Base-by-base conservation (phyloP, 352 stramenopile genomes). In the Phytophthora melonis region DNA sequence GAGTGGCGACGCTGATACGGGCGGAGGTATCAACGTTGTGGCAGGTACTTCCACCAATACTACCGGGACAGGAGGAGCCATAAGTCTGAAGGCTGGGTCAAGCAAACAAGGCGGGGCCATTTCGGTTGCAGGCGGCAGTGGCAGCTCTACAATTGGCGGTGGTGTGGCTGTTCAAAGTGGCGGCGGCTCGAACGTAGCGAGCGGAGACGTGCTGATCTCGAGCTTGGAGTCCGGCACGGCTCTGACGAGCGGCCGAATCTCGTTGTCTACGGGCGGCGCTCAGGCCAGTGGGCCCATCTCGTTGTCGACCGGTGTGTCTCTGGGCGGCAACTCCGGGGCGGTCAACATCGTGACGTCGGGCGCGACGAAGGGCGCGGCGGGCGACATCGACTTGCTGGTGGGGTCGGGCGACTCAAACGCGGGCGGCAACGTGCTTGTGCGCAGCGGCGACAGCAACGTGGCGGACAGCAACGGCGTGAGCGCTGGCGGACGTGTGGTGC, bases 101-200 rank as follows among this genome's bases (percentile, higher is more conserved):
- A n/a, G n/a, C n/a, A n/a, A n/a, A n/a, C n/a, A n/a, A 32, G 70
- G 70, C 45, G 56, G 43, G 1, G 16, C 36, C 9, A n/a, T n/a
- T n/a, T 63, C 25, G 11, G 30, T 19, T 11, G 32, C 27, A 25
- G 69, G 74, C 41, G 74, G n/a, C n/a, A n/a, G n/a, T n/a, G n/a
- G n/a, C n/a, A n/a, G n/a, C n/a, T n/a, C n/a, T n/a, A n/a, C n/a
- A n/a, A n/a, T n/a, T n/a, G n/a, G n/a, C 49, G 74, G 74, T 18
- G 32, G 16, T 21, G 70, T 81, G 23, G 58, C 43, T 2, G 50
- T 81, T 56, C 41, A 49, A 32, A 77, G 74, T 53, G 74, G 74
- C 16, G 59, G 49, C 53, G 74, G 70, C 52, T 39, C 54, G 14
- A 56, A 21, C 34, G 47, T 60, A 47, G 30, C 64, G 16, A 71